These are phyloP conservation scores for Chrysoporthe cubensis DNA, from an alignment of 2,329 filamentous ascomycete genomes.

Conservation along the genomic window DNA sequence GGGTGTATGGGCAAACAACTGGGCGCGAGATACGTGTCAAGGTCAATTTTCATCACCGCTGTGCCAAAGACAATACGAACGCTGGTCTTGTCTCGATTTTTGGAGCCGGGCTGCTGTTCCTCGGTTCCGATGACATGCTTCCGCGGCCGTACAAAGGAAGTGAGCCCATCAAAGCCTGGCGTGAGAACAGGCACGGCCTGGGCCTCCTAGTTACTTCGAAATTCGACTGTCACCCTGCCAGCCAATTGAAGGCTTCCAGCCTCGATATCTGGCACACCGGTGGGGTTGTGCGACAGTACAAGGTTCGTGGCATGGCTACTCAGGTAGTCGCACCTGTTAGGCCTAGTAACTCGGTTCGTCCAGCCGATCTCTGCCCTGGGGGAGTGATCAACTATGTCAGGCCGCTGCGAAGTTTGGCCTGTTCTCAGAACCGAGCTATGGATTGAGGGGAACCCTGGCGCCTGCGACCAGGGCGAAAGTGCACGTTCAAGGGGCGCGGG, in stretches of 20 bases:
- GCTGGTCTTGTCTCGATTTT: background rate
- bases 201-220: background rate
- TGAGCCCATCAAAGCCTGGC: background rate
- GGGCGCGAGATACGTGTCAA: background rate
- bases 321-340: conserved; percentile 2
- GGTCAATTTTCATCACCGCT: background rate
- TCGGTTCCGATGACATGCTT: too few relatives aligned
- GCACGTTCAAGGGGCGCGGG: background rate
- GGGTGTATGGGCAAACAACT: too few relatives aligned
- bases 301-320: conserved; percentile 9
- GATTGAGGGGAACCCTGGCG: background rate
- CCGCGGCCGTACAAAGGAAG: background rate
- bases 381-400: background rate
- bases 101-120: too few relatives aligned
- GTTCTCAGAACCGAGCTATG: background rate
- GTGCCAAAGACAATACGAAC: background rate
- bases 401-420: background rate
- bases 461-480: background rate
- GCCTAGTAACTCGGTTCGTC: conserved; percentile 9
- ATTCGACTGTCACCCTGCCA: background rate
- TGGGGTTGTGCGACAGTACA: conserved; percentile 8
- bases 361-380: conserved; percentile 1
- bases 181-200: background rate
- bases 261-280: background rate
- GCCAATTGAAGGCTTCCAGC: background rate